Percentiles rank a stretch among this genome's conserved stretches.
Conservation (phyloP, 1,139 yeast genomes). For the Geotrichum reessii region DNA sequence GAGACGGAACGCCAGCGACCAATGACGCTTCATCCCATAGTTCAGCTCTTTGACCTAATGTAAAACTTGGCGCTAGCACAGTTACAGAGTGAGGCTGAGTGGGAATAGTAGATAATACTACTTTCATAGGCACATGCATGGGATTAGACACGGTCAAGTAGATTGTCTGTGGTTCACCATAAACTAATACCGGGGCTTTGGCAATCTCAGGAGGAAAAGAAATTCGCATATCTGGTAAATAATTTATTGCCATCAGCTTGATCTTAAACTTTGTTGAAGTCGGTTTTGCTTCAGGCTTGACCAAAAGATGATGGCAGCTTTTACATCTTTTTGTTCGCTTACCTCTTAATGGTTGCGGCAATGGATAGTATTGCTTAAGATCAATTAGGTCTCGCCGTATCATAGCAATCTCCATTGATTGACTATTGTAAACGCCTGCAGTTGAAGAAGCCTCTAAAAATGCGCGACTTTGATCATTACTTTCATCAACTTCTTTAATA, state of each 20-base stretch:
- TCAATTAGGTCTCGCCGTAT: constrained; percentile 12
- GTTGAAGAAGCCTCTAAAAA: constrained; percentile 12
- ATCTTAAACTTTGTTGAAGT: constrained; percentile 25
- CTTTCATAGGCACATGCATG: constrained; percentile 23
- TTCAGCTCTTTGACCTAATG: constrained; percentile 29
- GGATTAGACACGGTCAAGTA: constrained; percentile 30
- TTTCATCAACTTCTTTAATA: constrained; percentile 18
- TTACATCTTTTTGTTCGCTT: constrained; percentile 30
- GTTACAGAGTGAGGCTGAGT: constrained; percentile 22
- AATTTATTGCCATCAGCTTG: constrained; percentile 28
- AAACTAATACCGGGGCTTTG: constrained; percentile 18
- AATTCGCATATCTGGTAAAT: constrained; percentile 25
- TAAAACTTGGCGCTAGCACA: constrained; percentile 25
- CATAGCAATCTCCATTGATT: neutral
- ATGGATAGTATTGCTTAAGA: constrained; percentile 22
- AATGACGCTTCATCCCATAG: constrained; percentile 30
- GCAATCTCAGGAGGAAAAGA: constrained; percentile 15
- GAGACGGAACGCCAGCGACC: constrained; percentile 28
- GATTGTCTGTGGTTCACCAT: constrained; percentile 15
- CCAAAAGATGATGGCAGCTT: constrained; percentile 30
- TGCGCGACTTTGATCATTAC: constrained; percentile 15
- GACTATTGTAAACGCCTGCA: neutral
- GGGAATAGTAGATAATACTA: constrained; percentile 26
- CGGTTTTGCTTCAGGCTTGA: constrained; percentile 31
- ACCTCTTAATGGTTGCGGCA: constrained; percentile 25